Evolutionary conservation across 441 rosid genomes (phyloP).

Genomic region (Erodium moschatum): DNA sequence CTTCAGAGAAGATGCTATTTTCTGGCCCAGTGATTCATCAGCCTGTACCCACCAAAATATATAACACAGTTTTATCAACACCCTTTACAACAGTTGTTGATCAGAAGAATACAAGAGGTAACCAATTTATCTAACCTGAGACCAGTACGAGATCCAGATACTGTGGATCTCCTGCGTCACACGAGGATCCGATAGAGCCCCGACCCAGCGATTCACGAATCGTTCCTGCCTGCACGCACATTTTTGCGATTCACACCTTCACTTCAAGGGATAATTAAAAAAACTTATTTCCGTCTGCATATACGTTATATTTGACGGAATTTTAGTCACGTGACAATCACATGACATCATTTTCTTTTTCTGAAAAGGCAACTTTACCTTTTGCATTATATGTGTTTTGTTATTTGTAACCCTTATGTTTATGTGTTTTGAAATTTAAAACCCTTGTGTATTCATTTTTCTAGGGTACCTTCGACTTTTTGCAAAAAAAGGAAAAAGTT

Average conservation of each 20-base stretch:
- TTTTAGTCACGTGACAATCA: too few species aligned
- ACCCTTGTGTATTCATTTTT: too few species aligned
- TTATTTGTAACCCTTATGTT: too few species aligned
- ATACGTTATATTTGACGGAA: too few species aligned
- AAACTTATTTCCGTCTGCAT: too few species aligned
- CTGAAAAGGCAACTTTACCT: too few species aligned
- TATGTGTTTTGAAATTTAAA: too few species aligned
- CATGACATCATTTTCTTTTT: too few species aligned
- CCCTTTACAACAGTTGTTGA: not conserved
- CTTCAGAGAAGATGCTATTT: too few species aligned
- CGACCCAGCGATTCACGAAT: constrained; percentile 59
- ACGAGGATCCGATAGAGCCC: constrained; percentile 61
- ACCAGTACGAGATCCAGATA: constrained; percentile 36
- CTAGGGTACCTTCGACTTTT: too few species aligned
- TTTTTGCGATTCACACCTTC: constrained; percentile 1
- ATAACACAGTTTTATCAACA: not conserved
- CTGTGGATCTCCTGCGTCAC: constrained; percentile 74
- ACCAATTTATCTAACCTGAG: constrained; percentile 68
- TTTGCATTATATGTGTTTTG: too few species aligned
- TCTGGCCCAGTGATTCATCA: constrained; percentile 31
- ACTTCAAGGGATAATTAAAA: not conserved
- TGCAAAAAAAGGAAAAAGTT: too few species aligned
- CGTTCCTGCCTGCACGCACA: constrained; percentile 57
- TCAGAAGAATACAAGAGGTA: not conserved
- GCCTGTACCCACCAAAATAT: constrained; percentile 33